phyloP scores from a whole-genome alignment of 2,329 filamentous ascomycete genomes.

The Thielaviopsis cerberus region DNA sequence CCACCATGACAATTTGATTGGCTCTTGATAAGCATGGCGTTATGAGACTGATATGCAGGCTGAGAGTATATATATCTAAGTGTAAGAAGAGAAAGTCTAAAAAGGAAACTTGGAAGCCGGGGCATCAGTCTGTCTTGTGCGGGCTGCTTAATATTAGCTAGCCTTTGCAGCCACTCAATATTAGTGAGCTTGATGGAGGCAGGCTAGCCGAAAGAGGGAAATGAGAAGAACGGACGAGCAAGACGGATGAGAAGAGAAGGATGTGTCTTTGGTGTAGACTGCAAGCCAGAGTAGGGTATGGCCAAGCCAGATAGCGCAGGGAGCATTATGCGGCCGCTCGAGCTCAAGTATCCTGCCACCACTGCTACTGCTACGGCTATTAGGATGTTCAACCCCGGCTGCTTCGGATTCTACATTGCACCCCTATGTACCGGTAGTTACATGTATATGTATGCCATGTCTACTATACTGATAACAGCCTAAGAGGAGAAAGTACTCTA shows the following conservation, averaged over 20 bases:
- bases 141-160: background rate
- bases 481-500: too few relatives aligned
- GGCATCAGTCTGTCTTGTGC: background rate
- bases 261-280: too few relatives aligned
- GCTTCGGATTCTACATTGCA: background rate
- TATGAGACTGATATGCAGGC: too few relatives aligned
- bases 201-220: too few relatives aligned
- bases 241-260: too few relatives aligned
- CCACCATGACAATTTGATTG: background rate
- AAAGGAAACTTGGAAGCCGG: background rate
- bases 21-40: background rate
- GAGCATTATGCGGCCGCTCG: background rate
- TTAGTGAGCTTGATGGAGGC: too few relatives aligned
- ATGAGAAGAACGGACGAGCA: too few relatives aligned
- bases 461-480: too few relatives aligned
- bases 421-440: background rate
- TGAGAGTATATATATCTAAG: too few relatives aligned
- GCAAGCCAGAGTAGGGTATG: too few relatives aligned
- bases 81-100: background rate
- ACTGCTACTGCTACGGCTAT: too few relatives aligned
- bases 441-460: too few relatives aligned
- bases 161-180: background rate
- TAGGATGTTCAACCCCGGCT: background rate
- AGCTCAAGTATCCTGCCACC: background rate
- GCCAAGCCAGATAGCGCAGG: background rate